Conservation (phyloP, 2,329 filamentous ascomycete genomes). For the Chaetomium strumarium region DNA sequence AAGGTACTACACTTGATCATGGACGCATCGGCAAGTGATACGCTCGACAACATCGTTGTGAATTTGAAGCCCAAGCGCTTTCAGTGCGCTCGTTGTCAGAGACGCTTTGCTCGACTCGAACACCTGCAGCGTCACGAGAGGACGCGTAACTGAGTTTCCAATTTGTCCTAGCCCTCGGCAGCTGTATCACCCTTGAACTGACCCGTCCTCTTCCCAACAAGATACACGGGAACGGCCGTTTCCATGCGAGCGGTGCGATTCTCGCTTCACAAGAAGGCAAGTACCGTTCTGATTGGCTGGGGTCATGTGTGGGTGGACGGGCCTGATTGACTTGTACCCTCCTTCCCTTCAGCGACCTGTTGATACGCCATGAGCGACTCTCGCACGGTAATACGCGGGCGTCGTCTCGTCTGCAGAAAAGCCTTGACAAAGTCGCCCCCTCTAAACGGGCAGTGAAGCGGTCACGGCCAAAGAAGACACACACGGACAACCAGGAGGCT, state of each 20-base stretch:
- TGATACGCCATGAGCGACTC: constrained; percentile 18
- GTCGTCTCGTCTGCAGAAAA: too few species aligned
- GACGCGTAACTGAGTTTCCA: constrained; percentile 14
- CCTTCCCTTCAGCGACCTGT: constrained; percentile 18
- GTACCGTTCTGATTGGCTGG: not conserved
- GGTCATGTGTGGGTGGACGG: not conserved
- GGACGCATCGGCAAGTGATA: constrained; percentile 9
- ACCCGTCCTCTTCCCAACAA: not conserved
- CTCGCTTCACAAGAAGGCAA: constrained; percentile 19
- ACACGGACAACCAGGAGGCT: too few species aligned
- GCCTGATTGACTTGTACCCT: not conserved
- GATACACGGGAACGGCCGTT: constrained; percentile 18
- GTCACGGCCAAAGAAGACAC: too few species aligned
- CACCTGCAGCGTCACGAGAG: constrained; percentile 20
- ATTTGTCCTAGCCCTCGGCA: too few species aligned
- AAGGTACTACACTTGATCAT: not conserved
- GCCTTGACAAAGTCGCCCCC: too few species aligned
- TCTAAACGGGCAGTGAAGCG: too few species aligned
- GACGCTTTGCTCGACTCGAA: constrained; percentile 18
- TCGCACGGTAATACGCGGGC: constrained; percentile 8
- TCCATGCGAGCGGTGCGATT: constrained; percentile 13
- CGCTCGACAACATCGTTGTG: constrained; percentile 13
- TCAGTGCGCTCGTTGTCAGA: constrained; percentile 16
- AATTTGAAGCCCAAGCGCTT: constrained; percentile 15
- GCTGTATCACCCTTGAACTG: too few species aligned